A percentile compares a stretch with the other conserved stretches of the same genome.
Conservation (phyloP, 306 rosid species). For the Styphnolobium japonicum region DNA sequence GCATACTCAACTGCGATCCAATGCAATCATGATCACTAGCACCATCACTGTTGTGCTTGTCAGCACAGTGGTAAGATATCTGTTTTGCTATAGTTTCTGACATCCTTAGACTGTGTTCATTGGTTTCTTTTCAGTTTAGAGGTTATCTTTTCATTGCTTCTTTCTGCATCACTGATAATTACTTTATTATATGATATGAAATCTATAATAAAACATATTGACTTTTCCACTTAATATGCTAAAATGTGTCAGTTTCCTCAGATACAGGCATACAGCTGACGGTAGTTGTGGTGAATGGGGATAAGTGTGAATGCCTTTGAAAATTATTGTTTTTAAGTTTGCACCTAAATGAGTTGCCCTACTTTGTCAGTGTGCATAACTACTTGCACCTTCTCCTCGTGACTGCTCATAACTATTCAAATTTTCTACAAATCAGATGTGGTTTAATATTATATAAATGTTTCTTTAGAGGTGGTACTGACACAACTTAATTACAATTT, state of each 20-base stretch:
- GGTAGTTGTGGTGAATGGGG: background rate
- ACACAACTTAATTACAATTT: constrained; percentile 24
- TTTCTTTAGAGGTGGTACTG: background rate
- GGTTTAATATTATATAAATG: background rate
- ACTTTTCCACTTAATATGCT: background rate
- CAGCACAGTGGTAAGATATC: constrained; percentile 83
- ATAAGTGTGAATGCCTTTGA: background rate
- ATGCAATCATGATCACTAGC: constrained; percentile 97
- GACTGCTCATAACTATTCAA: background rate
- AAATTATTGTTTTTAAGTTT: background rate
- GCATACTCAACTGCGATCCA: constrained; percentile 67
- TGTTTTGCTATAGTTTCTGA: constrained; percentile 3
- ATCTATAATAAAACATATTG: background rate
- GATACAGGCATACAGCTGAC: background rate
- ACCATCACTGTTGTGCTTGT: constrained; percentile 90
- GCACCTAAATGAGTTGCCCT: background rate
- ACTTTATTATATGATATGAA: background rate
- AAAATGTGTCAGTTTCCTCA: background rate
- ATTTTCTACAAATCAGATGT: background rate
- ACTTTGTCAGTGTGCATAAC: background rate
- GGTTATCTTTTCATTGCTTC: background rate
- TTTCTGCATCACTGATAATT: background rate
- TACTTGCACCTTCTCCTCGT: background rate
- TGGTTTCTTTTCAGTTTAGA: background rate
- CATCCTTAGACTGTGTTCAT: background rate